Conservation (phyloP, 805 yeast genomes). For the Hanseniaspora occidentalis region DNA sequence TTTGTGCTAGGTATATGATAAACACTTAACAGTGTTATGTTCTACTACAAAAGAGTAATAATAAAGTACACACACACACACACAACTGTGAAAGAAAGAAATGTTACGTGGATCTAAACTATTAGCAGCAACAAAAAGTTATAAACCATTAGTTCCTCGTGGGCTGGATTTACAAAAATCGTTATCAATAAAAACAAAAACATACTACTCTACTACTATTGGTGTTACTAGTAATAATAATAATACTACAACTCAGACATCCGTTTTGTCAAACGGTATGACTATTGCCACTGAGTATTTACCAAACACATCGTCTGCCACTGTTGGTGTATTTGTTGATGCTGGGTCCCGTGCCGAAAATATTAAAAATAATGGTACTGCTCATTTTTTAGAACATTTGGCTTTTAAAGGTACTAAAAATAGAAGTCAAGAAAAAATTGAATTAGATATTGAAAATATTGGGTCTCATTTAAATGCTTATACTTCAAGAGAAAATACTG, state of each 20-base stretch:
- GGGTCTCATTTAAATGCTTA: constrained; percentile 98
- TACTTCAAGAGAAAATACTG: constrained; percentile 95
- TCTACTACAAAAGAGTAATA: too few relatives aligned
- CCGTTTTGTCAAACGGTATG: constrained; percentile 78
- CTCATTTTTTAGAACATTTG: constrained; percentile 92
- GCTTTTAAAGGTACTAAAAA: constrained; percentile 88
- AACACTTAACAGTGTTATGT: too few relatives aligned
- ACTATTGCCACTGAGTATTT: constrained; percentile 86
- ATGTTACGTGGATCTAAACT: too few relatives aligned
- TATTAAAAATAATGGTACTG: constrained; percentile 78
- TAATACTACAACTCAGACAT: constrained; percentile 38
- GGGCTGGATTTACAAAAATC: too few relatives aligned
- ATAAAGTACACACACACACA: too few relatives aligned
- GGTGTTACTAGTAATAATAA: neutral
- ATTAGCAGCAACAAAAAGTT: too few relatives aligned
- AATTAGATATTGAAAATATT: constrained; percentile 86
- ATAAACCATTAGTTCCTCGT: too few relatives aligned
- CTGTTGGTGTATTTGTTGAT: constrained; percentile 97
- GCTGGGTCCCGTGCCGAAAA: constrained; percentile 97
- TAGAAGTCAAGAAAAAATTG: constrained; percentile 72
- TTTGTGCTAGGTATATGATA: too few relatives aligned
- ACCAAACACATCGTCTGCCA: constrained; percentile 86
- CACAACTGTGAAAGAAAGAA: too few relatives aligned
- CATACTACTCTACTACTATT: neutral
- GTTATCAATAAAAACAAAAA: neutral